Percentiles rank a stretch among this genome's conserved stretches.
phyloP scores from a whole-genome alignment of 2,329 filamentous ascomycete genomes.

The Ophioceras dolichostomum region DNA sequence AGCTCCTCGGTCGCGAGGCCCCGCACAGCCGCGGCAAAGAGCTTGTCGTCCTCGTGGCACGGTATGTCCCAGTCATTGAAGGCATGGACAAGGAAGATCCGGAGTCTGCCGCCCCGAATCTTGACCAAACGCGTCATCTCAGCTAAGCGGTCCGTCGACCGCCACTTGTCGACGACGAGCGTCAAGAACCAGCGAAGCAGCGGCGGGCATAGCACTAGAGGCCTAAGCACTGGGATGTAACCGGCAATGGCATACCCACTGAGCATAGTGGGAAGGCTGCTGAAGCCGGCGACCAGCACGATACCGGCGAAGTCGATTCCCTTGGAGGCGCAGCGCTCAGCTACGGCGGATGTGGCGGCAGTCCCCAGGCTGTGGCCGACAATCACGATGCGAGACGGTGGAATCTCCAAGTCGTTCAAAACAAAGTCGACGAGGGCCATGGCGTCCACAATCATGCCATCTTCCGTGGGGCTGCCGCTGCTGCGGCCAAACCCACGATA shows the following conservation, averaged over 20 bases:
- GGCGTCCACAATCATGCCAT: conserved; percentile 70
- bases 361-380: conserved; percentile 84
- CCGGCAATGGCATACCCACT: conserved; percentile 71
- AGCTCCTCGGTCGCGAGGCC: conserved; percentile 31
- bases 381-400: conserved; percentile 62
- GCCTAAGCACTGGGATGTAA: conserved; percentile 64
- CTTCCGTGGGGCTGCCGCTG: conserved; percentile 67
- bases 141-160: conserved; percentile 53
- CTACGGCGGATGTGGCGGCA: conserved; percentile 64
- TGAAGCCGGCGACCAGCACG: conserved; percentile 71
- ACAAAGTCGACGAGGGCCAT: conserved; percentile 63
- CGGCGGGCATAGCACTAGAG: conserved; percentile 52
- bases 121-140: conserved; percentile 40
- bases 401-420: conserved; percentile 48
- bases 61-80: conserved; percentile 74
- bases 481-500: conserved; percentile 82
- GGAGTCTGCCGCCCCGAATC: conserved; percentile 30
- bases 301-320: conserved; percentile 65
- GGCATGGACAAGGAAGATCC: conserved; percentile 67
- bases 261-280: conserved; percentile 59
- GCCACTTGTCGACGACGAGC: conserved; percentile 71
- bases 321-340: conserved; percentile 52
- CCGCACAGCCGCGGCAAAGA: conserved; percentile 48
- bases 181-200: conserved; percentile 47
- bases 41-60: conserved; percentile 52